These are phyloP conservation scores for Aspergillus pseudoglaucus DNA, from an alignment of 2,329 filamentous ascomycete species.

Conservation along the genomic window DNA sequence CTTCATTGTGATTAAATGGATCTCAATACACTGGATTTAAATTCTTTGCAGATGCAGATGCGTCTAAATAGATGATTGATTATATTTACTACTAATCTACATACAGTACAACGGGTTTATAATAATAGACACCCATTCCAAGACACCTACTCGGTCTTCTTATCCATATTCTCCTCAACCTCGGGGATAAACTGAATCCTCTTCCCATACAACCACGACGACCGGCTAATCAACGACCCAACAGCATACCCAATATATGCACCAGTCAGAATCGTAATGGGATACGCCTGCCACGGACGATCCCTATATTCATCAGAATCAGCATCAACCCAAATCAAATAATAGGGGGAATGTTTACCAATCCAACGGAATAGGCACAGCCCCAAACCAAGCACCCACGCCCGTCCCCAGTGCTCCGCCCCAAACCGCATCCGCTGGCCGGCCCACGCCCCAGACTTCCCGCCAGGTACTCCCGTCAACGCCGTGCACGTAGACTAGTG, in stretches of 20 bases:
- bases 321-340: not conserved
- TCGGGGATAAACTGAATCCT: conserved; percentile 25
- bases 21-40: no score
- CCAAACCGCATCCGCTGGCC: conserved; percentile 77
- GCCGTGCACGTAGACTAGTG: conserved; percentile 79
- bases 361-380: conserved; percentile 89
- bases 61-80: not conserved
- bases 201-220: conserved; percentile 29
- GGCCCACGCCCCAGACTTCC: conserved; percentile 59
- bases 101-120: not conserved
- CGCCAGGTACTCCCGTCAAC: conserved; percentile 66
- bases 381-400: conserved; percentile 84
- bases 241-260: conserved; percentile 71
- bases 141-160: not conserved
- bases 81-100: not conserved
- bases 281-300: conserved; percentile 98
- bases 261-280: conserved; percentile 80
- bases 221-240: conserved; percentile 41
- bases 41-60: not conserved
- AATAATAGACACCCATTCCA: not conserved
- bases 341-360: conserved; percentile 51
- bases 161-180: conserved; percentile 8
- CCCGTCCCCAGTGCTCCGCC: conserved; percentile 72
- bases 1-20: no score
- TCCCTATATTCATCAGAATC: conserved; percentile 47